These are phyloP conservation scores for Beauveria scarabaeidicola DNA, from an alignment of 2,329 filamentous ascomycete species.

Conservation along the genomic window DNA sequence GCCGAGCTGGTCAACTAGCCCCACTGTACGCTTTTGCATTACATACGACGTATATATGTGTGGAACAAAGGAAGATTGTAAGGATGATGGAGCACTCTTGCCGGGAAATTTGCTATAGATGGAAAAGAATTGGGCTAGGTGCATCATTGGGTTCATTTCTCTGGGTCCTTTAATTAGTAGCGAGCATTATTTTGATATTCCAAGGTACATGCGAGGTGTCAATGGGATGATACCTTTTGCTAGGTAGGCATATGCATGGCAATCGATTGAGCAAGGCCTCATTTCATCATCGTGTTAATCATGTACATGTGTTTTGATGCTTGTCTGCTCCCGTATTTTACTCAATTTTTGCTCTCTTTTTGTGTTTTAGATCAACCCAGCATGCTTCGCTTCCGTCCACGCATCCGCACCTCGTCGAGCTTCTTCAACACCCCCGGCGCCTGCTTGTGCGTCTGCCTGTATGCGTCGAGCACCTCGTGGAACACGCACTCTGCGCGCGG, in stretches of 20 bases:
- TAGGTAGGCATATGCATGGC: neutral
- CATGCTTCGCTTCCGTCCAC: slow-evolving; percentile 96
- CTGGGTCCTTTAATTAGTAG: neutral
- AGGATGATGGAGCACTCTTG: neutral
- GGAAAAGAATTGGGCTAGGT: neutral
- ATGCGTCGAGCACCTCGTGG: slow-evolving; percentile 62
- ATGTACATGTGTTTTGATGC: neutral
- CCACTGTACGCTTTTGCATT: slow-evolving; percentile 11
- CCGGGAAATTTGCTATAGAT: neutral
- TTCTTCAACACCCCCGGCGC: slow-evolving; percentile 67
- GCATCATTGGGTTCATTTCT: neutral
- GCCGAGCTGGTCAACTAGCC: slow-evolving; percentile 53
- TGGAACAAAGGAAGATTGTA: neutral
- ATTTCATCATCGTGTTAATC: neutral
- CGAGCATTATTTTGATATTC: slow-evolving; percentile 4
- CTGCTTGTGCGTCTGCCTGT: slow-evolving; percentile 66
- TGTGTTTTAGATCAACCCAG: slow-evolving; percentile 49
- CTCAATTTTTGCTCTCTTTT: neutral
- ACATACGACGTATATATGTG: neutral
- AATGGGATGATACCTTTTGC: neutral
- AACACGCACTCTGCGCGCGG: slow-evolving; percentile 75
- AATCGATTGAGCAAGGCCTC: neutral
- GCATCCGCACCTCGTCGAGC: slow-evolving; percentile 85
- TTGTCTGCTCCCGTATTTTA: neutral
- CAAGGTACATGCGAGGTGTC: neutral